Base-by-base conservation (phyloP, 352 stramenopile genomes). In the Hyaloperonospora arabidopsidis region DNA sequence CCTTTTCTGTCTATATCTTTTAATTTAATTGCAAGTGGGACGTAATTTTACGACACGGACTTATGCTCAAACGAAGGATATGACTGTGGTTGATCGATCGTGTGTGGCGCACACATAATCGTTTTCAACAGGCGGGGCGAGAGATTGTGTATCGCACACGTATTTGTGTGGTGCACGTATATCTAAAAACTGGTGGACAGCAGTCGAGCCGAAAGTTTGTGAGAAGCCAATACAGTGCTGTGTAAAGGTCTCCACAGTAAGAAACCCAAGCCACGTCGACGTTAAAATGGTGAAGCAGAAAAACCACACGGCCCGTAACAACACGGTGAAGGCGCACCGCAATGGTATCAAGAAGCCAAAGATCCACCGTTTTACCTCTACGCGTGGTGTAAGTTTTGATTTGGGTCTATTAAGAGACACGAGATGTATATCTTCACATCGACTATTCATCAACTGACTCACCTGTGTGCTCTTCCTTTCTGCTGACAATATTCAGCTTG, bases 281-380 rank as follows among this genome's bases (percentile, higher is more conserved):
- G 74, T 65, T 57, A 87, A 71, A 65, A 92, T 92, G 82, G 82
- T 92, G 76, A 92, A 96, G 85, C 87, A 96, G 92, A 98, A 98
- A 90, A 97, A 98, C 80, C 96, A 97, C 79, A 98, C 93, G 57
- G 91, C 91, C 63, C 93, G 96, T 76, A 98, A 98, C 86, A 92
- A 96, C 65, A 98, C 92, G 57, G 86, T 96, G 76, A 98, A 98
- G 86, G 95, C 94, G 51, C 93, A 98, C 73, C 84, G 84, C 72
- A 98, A 98, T 72, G 95, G 95, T 65, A 98, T 98, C 76, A 97
- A 97, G 78, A 98, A 98, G 88, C 89, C 89, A 62, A 97, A 97
- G 77, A 86, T 87, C 69, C 87, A 93, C 72, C 93, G 93, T 70
- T 97, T 97, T 76, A 79, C 96, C 63, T 97, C 86, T 44, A 97